A percentile compares a stretch with the other conserved stretches of the same genome.
Conservation (phyloP, 2,329 filamentous ascomycete species). For the Ophiocordyceps camponoti-floridani region DNA sequence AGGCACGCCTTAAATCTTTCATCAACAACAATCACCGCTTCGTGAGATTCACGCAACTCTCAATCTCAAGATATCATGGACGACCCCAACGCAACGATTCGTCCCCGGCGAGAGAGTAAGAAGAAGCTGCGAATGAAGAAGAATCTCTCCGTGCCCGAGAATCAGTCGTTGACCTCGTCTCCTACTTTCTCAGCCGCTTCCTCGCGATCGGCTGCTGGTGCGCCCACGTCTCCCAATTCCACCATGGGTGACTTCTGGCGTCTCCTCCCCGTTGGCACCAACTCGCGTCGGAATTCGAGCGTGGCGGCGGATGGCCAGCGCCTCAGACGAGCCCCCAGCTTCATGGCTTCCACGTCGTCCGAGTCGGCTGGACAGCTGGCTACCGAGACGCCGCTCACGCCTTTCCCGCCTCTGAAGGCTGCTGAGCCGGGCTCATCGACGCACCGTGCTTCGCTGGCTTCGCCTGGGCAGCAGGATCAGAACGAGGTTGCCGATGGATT, state of each 20-base stretch:
- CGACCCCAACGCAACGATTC: background rate
- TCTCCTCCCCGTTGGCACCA: slow-evolving; percentile 1
- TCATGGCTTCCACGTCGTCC: slow-evolving; percentile 1
- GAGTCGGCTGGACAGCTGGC: slow-evolving; percentile 2
- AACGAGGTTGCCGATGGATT: slow-evolving; percentile 1
- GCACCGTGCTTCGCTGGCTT: background rate
- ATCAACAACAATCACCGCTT: background rate
- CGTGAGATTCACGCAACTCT: background rate
- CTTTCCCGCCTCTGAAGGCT: slow-evolving; percentile 10
- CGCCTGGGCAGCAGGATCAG: background rate
- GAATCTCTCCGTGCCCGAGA: background rate
- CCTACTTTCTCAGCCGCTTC: background rate
- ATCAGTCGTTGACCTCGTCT: slow-evolving; percentile 1
- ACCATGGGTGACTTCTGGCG: slow-evolving; percentile 1
- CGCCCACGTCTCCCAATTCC: background rate
- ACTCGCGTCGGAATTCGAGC: background rate
- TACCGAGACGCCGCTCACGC: slow-evolving; percentile 7
- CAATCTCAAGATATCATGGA: background rate
- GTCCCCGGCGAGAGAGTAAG: background rate
- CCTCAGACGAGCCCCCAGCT: background rate
- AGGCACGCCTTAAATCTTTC: too few relatives aligned
- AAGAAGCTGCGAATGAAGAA: background rate
- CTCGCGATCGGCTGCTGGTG: background rate
- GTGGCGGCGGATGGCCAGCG: background rate
- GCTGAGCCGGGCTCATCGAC: background rate